Base-by-base conservation (phyloP, 2,329 filamentous ascomycete species). In the Parafenestella ontariensis region DNA sequence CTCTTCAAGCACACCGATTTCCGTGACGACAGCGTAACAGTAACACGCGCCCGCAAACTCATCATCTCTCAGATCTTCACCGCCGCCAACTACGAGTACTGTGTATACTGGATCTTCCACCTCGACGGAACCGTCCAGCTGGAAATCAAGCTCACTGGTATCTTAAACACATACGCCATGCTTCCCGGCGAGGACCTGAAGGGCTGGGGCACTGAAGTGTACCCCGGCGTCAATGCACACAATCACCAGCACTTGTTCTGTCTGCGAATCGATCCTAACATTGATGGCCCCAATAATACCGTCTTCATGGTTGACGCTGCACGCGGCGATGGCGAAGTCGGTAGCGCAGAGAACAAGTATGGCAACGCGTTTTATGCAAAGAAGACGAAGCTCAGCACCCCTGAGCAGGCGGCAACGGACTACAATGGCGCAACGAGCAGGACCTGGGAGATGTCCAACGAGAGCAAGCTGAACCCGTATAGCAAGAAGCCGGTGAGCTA, bases 171-270 rank as follows among this genome's bases (percentile, higher is more conserved):
- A 0, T 96, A 96, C 68, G 81, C 87, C 23, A 89, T 96, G 82
- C 85, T 87, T 65, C 85, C 88, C 0, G 90, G 86, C 42, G 92
- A 96, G 76, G 90, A 95, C 60, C 89, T 90, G 8, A 81, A 90
- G 26, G 91, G 91, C 55, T 96, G 91, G 91, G 93, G 93, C 52
- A 96, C 92, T 0, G 89, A 96, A 75, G 93, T 97, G 8, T 95
- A 94, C 70, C 90, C 91, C 0, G 88, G 91, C 36, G 92, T 96
- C 70, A 96, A 96, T 69, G 93, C 93, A 0, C 93, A 96, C 79
- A 96, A 96, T 79, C 93, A 97, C 76, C 92, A 97, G 77, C 93
- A 97, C 75, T 83, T 97, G 28, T 97, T 97, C 85, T 96, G 92
- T 72, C 80, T 97, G 39, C 90, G 93, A 37, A 81, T 96, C 39